Evolutionary conservation across 495 filamentous ascomycete species (phyloP), one percentile per base, ranked within the genome.

Genomic region (Letharia lupina): DNA sequence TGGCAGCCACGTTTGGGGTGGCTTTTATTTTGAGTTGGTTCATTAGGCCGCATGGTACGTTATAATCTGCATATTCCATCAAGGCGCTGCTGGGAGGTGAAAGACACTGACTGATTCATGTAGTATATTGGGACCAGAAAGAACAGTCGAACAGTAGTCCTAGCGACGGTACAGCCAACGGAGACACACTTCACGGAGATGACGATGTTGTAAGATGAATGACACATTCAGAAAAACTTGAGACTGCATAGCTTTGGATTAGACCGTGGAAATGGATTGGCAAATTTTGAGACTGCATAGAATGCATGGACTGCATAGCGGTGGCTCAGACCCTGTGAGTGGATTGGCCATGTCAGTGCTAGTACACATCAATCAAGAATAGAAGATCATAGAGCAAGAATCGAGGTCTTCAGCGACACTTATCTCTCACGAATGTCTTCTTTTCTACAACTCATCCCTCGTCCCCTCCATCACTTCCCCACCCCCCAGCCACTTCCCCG

Each of bases 1-100:
- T 97, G 61, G 76, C 82, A 15, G 75, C 75, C 31, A 80, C 86
- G 0, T 96, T 95, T 74, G 85, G 78, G 1, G n/a, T 86, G 13
- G 86, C 85, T 2, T 80, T 91, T 52, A 28, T 85, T 4, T 78
- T 83, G 61, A 88, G 85, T 73, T 87, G 87, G 75, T 84, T 91
- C 62, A 76, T 96, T 23, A 79, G 75, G 70, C 87, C 92, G 8
- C 77, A 90, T 79, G 79, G 92, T 96, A 65, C 13, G 45, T 52
- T 13, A n/a, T 35, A 62, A 16, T 62, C 18, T 10, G 1, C 20
- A 23, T 48, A 5, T 12, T 15, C 42, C 5, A n/a, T 37, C 5
- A 4, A 35, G 37, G 15, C 39, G 16, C 5, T 52, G 37, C 48
- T 50, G 12, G 12, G 11, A 40, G 33, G 23, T n/a, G 7, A 16